Evolutionary conservation across 495 filamentous ascomycete species (phyloP), one percentile per base, ranked within the genome.

Genomic region (Monascus purpureus): DNA sequence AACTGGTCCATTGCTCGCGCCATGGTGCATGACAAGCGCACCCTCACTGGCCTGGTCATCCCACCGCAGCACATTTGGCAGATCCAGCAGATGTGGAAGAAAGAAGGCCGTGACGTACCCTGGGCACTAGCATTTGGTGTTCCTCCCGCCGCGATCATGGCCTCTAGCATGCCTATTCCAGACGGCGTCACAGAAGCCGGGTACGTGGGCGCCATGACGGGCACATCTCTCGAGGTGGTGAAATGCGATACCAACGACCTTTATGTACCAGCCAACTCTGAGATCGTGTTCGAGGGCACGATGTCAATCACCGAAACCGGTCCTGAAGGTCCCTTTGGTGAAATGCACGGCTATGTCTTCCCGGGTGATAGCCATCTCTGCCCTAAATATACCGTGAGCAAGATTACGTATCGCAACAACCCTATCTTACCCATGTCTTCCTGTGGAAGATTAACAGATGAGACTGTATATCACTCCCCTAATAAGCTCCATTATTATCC

Each of bases 1-100:
- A 63, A 63, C 32, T 63, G 59, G 57, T 58, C 59, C 0, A 63
- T 63, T 37, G 44, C 49, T 1, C 52, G 59, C 0, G 54, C 48
- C 4, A 61, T 61, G 57, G 46, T 61, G 2, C 37, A 38, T 12
- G 57, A 51, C 13, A 47, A 53, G 3, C 41, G 40, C 1, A 39
- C 49, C n/a, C 24, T 63, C 5, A 36, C 40, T 1, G 55, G 59
- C 2, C 39, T 53, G 7, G 46, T 58, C 9, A 50, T 50, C 19
- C 28, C 37, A 6, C 42, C 40, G 0, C 55, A 63, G 37, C 46
- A 60, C 31, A 47, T 59, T 25, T 45, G 53, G 43, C 38, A 45
- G 13, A 61, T 64, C 15, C 39, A 45, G 24, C 37, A 55, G 23
- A 49, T 51, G 46, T 64, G 55, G 54, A 56, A 54, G 38, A 44